Conservation (phyloP, 1,139 yeast species). For the Pichia sp. region DNA sequence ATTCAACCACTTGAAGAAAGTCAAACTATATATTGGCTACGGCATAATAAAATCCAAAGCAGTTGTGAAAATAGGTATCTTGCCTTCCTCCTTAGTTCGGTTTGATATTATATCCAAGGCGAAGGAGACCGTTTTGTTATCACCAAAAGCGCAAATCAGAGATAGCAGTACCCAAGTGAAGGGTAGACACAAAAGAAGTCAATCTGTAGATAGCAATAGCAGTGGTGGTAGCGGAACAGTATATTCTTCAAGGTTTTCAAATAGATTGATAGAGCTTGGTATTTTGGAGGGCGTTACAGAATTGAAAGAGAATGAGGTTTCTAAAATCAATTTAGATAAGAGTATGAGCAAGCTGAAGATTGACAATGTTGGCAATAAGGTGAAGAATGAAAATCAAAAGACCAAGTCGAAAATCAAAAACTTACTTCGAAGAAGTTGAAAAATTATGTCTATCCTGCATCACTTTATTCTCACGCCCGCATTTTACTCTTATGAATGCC, state of each 20-base stretch:
- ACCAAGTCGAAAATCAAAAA: conserved; percentile 5
- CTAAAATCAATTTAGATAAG: conserved; percentile 3
- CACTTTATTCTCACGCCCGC: too few relatives aligned
- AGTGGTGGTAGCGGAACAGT: background rate
- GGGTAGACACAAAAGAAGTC: background rate
- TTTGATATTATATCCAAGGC: conserved; percentile 8
- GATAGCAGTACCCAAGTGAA: background rate
- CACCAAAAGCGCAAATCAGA: conserved; percentile 1
- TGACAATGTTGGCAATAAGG: conserved; percentile 8
- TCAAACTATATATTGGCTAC: conserved; percentile 2
- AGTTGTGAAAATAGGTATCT: conserved; percentile 3
- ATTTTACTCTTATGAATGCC: background rate
- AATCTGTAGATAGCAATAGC: background rate
- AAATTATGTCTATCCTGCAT: too few relatives aligned
- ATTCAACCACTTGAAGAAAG: conserved; percentile 3
- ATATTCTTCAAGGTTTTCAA: background rate
- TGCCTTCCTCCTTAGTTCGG: background rate
- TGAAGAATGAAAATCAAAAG: conserved; percentile 10
- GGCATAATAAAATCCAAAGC: conserved; percentile 3
- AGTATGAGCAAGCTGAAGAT: conserved; percentile 7
- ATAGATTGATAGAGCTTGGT: conserved; percentile 2
- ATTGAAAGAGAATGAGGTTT: conserved; percentile 4
- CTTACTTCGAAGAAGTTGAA: conserved; percentile 3
- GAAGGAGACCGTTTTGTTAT: conserved; percentile 4
- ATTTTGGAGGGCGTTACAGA: conserved; percentile 9